Percentiles rank a stretch among this genome's conserved stretches.
These are phyloP conservation scores for Santalum album DNA, from an alignment of 164 flowering plant species.

Conservation along the genomic window DNA sequence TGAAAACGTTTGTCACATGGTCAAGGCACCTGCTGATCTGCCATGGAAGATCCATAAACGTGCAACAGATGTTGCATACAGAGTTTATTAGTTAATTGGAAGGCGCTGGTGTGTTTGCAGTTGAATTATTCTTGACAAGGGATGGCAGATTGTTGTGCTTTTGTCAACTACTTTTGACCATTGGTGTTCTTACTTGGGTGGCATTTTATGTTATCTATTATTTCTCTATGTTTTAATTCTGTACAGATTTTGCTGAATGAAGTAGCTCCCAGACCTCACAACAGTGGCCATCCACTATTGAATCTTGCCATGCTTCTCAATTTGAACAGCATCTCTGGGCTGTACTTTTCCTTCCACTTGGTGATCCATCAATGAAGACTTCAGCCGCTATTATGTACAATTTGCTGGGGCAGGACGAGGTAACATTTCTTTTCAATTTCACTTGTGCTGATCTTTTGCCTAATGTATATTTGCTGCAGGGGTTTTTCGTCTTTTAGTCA, in stretches of 20 bases:
- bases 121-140: conserved; percentile 81
- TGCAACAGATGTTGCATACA: conserved; percentile 72
- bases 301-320: conserved; percentile 72
- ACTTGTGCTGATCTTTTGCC: neutral
- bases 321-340: conserved; percentile 7
- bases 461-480: neutral
- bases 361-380: conserved; percentile 1
- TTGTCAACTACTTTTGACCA: neutral
- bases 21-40: conserved; percentile 83
- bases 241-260: conserved; percentile 80
- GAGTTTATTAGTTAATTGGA: conserved; percentile 76
- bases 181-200: neutral
- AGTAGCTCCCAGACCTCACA: conserved; percentile 98
- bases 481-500: neutral
- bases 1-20: conserved; percentile 89
- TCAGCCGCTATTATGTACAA: neutral
- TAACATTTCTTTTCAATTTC: neutral
- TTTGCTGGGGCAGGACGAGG: neutral
- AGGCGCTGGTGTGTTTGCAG: conserved; percentile 97
- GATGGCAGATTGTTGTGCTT: conserved; percentile 68
- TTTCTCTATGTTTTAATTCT: neutral
- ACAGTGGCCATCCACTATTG: conserved; percentile 97
- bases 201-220: neutral
- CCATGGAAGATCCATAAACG: conserved; percentile 59
- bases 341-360: conserved; percentile 20